Conservation (phyloP, 108 stramenopile genomes). For the Conticribra guillardii region DNA sequence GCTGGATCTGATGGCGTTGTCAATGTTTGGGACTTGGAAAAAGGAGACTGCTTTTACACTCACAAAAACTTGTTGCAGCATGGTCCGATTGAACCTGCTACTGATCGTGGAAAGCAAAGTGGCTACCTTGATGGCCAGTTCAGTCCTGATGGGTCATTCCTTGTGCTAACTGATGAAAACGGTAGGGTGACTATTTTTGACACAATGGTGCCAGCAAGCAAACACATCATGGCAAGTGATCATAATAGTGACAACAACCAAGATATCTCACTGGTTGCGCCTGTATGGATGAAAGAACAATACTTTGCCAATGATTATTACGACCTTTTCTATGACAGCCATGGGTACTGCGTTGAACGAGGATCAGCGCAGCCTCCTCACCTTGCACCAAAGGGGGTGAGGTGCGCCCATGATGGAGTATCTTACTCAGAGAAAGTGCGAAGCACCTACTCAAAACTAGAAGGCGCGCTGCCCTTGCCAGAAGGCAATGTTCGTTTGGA, state of each 20-base stretch:
- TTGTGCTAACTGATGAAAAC: conserved; percentile 79
- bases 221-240: conserved; percentile 10
- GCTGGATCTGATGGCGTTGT: conserved; percentile 74
- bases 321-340: conserved; percentile 75
- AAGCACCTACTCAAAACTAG: conserved; percentile 50
- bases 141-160: conserved; percentile 62
- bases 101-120: conserved; percentile 56
- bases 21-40: conserved; percentile 78
- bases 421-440: conserved; percentile 54
- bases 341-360: conserved; percentile 83
- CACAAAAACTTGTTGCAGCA: conserved; percentile 63
- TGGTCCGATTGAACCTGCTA: conserved; percentile 50
- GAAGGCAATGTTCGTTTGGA: conserved; percentile 36
- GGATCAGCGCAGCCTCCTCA: conserved; percentile 85
- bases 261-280: background rate
- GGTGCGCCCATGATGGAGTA: conserved; percentile 73
- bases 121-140: conserved; percentile 82
- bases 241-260: background rate
- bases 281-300: conserved; percentile 80
- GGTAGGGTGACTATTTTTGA: conserved; percentile 77
- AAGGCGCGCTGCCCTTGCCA: conserved; percentile 64
- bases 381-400: conserved; percentile 73
- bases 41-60: conserved; percentile 66
- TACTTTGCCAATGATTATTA: conserved; percentile 92
- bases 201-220: conserved; percentile 18